A percentile compares a stretch with the other conserved stretches of the same genome.
phyloP scores from a whole-genome alignment of 306 rosid species.

The Quercus glauca region DNA sequence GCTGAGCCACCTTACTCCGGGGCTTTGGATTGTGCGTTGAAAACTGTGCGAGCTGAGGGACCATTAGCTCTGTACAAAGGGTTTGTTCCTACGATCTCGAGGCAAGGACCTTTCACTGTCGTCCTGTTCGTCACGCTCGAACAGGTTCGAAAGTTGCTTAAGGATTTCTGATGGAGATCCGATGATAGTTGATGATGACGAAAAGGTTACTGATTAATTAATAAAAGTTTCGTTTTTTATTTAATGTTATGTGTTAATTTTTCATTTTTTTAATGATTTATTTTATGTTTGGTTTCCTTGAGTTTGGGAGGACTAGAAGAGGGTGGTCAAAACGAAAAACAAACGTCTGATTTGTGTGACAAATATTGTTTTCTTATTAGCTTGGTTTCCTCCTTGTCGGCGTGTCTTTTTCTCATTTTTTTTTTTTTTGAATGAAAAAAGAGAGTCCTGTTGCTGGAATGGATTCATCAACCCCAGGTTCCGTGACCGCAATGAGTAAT shows the following conservation, averaged over 20 bases:
- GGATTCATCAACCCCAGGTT: fast-evolving
- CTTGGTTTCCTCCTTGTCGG: too few relatives aligned
- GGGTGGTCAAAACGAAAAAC: too few relatives aligned
- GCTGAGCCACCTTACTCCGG: conserved; percentile 58
- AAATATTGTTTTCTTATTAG: too few relatives aligned
- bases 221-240: neutral
- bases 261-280: too few relatives aligned
- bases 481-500: fast-evolving
- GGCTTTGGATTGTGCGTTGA: conserved; percentile 61
- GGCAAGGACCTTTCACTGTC: conserved; percentile 82
- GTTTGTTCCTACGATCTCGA: conserved; percentile 66
- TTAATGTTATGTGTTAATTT: neutral
- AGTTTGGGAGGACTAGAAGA: too few relatives aligned
- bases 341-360: too few relatives aligned
- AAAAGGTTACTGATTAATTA: neutral
- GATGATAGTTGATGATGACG: conserved; percentile 23
- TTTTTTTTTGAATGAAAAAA: too few relatives aligned
- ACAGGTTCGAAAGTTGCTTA: conserved; percentile 69
- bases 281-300: too few relatives aligned
- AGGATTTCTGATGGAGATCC: conserved; percentile 49
- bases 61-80: conserved; percentile 75
- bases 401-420: too few relatives aligned
- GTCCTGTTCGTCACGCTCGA: conserved; percentile 76
- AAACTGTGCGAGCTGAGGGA: conserved; percentile 73
- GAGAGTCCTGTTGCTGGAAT: fast-evolving